Base-by-base conservation (phyloP, 1,139 yeast species). In the Starmera stellimalicola region DNA sequence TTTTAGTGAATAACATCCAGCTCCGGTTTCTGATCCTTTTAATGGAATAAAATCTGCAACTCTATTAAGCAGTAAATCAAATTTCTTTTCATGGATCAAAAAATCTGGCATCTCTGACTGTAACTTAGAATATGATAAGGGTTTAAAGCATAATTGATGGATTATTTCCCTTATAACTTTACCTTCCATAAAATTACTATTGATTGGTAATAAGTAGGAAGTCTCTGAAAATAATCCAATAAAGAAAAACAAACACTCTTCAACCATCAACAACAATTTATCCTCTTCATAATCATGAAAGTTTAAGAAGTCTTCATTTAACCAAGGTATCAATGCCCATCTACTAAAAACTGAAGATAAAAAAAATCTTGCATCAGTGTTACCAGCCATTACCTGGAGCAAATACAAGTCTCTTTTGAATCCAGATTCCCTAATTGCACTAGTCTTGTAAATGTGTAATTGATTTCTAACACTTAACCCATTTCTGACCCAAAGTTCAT, bases 401-500 rank as follows among this genome's bases (percentile, higher is more conserved):
- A 83, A 62, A 49, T 71, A 82, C 23, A 88, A 55, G 47, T 88
- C 96, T 43, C 94, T 68, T 49, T 76, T 64, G 51, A 70, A 85
- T 0, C 95, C 94, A 42, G 75, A 73, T 43, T 91, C 97, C 35
- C 97, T 64, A 32, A 88, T 67, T 7, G 87, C 83, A n/a, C 87
- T 72, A 39, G 74, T 80, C 28, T 83, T 71, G 53, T 91, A 91
- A 41, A 87, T 75, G 44, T 77, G 80, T 44, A 82, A 67, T 50
- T 91, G 97, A 23, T 78, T 77, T 33, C 82, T 68, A 10, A 85
- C 76, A 29, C 91, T 79, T 40, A 74, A 70, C 1, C 88, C 88
- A 52, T 91, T 91, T 52, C 97, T 70, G 4, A 91, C 84, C 97
- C 97, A 91, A 40, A 80, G 72, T 0, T 95, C 94, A 2, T 73